Evolutionary conservation across 805 yeast species (phyloP).

Genomic region (Lipomyces sp.): DNA sequence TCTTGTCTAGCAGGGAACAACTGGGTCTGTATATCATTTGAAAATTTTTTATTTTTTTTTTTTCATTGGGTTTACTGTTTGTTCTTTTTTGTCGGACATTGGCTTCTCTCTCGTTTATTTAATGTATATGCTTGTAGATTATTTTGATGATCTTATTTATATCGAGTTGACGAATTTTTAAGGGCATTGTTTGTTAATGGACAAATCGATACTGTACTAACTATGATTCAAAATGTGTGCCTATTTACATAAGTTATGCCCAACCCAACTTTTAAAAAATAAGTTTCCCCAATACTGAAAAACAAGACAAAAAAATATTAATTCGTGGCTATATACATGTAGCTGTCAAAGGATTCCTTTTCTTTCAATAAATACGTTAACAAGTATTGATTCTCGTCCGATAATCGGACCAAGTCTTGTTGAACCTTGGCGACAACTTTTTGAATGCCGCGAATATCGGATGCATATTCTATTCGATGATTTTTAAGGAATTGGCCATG

Average conservation of each 20-base stretch:
- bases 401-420: constrained; percentile 24
- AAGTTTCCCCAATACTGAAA: not conserved
- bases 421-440: constrained; percentile 22
- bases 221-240: too few relatives aligned
- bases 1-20: not conserved
- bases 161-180: not conserved
- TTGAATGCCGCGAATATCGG: constrained; percentile 32
- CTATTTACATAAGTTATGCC: too few relatives aligned
- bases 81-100: not conserved
- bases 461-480: constrained; percentile 64
- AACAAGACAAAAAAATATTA: not conserved
- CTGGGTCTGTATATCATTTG: not conserved
- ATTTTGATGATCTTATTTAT: not conserved
- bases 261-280: not conserved
- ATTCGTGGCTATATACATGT: constrained; percentile 15
- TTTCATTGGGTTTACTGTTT: not conserved
- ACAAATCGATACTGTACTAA: too few relatives aligned
- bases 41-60: not conserved
- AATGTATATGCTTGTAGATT: not conserved
- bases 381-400: constrained; percentile 32
- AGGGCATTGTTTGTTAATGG: not conserved
- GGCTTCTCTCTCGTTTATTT: not conserved
- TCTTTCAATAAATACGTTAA: constrained; percentile 27
- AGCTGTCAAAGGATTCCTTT: constrained; percentile 20
- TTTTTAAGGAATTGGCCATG: constrained; percentile 78